These are phyloP conservation scores for Scopulariopsis brevicaulis DNA, from an alignment of 2,329 filamentous ascomycete genomes.

Conservation along the genomic window DNA sequence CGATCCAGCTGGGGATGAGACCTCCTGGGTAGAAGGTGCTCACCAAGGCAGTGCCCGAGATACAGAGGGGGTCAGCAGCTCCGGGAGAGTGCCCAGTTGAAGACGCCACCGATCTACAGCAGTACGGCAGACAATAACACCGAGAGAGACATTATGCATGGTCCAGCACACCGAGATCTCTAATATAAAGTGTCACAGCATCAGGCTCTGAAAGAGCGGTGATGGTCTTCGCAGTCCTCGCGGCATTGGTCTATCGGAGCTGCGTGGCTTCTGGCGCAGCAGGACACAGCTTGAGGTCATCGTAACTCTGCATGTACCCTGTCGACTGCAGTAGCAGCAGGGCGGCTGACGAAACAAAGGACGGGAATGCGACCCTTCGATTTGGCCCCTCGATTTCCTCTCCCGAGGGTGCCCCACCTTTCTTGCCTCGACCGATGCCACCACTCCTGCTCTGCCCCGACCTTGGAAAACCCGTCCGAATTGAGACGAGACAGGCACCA, in stretches of 20 bases:
- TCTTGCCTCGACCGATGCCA: background rate
- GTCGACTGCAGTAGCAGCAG: background rate
- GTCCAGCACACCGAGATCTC: background rate
- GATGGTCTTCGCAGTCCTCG: background rate
- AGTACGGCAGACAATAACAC: background rate
- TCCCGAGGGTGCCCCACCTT: background rate
- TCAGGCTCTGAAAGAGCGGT: background rate
- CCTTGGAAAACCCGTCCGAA: background rate
- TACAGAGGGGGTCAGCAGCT: background rate
- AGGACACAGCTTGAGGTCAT: background rate
- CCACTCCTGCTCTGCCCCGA: background rate
- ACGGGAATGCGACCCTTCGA: background rate
- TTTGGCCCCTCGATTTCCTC: background rate
- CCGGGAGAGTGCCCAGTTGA: background rate
- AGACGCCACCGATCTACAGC: background rate
- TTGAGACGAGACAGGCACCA: background rate
- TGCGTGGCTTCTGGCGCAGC: background rate
- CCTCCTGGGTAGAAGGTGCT: background rate
- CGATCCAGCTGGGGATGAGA: background rate
- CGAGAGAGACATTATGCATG: background rate
- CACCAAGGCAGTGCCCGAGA: background rate
- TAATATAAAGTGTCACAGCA: background rate
- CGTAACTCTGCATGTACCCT: background rate
- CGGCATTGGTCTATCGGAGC: background rate
- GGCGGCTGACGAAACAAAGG: background rate